Base-by-base conservation (phyloP, 129 eudicot genomes). In the Smallanthus sonchifolius region DNA sequence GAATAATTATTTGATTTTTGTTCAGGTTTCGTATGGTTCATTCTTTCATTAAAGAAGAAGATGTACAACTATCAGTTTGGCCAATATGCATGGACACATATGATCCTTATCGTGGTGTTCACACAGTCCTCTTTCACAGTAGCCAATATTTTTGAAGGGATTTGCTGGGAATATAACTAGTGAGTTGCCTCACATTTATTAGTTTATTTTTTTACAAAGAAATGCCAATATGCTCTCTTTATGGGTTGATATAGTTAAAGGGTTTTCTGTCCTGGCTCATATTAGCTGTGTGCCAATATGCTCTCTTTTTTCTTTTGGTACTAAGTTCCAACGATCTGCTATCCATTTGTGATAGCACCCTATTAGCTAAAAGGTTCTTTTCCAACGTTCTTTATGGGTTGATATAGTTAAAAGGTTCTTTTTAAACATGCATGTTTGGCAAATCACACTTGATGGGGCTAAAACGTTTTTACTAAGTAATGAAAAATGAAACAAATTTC, bases 41-140 rank as follows among this genome's bases (percentile, higher is more conserved):
- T 94, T 80, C 89, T 94, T 11, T 60, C 97, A 10, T 88, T 94
- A 74, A 94, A 94, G 94, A 94, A 88, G 86, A 91, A 91, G 89
- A 86, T 88, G 97, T 94, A 94, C 86, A 94, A 94, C 89, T 94
- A 94, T 91, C 99, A 94, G 54, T 94, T 94, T 86, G 90, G 99
- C 67, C 99, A 94, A 74, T 94, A 86, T 81, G 99, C 99, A 67
- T 94, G 99, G 99, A 94, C 97, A 30, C 99, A 94, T 69, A 94
- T 94, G 99, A 94, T 94, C 70, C 87, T 94, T 42, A 86, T 94
- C 74, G 99, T 94, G 83, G 97, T 94, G 42, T 94, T 94, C 69
- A 87, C 96, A 2, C 99, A 94, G 75, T 94, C 99, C 4, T 82
- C 99, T 43, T 94, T 94, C 77, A 91, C 99, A 37, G 99, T 94